A percentile compares a stretch with the other conserved stretches of the same genome.
These are phyloP conservation scores for Spergularia bocconei DNA, from an alignment of 148 eudicot species.

Conservation along the genomic window DNA sequence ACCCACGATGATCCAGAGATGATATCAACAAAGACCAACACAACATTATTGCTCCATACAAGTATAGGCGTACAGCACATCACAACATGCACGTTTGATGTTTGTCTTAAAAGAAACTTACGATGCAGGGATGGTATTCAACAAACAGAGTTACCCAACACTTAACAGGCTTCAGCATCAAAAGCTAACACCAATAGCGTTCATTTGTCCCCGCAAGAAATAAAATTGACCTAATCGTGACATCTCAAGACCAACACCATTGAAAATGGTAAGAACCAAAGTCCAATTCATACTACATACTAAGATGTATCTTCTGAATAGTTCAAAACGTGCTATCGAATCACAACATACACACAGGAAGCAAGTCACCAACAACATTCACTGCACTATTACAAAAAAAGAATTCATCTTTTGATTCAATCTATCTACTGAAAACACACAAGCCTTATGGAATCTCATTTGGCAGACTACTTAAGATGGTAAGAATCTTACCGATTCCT, in stretches of 20 bases:
- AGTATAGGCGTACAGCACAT: no score
- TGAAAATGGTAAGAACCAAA: background rate
- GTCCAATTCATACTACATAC: background rate
- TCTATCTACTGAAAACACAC: background rate
- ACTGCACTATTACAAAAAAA: background rate
- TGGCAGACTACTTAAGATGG: background rate
- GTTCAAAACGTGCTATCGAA: background rate
- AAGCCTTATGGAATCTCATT: background rate
- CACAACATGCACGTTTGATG: no score
- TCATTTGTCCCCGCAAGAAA: background rate
- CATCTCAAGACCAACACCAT: background rate
- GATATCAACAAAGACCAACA: no score
- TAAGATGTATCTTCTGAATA: background rate
- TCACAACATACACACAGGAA: background rate
- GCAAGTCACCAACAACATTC: background rate
- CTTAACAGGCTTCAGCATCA: no score
- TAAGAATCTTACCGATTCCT: conserved; percentile 44
- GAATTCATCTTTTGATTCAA: background rate
- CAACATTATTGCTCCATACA: no score
- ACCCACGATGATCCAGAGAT: no score
- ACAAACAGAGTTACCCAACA: no score
- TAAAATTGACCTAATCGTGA: background rate
- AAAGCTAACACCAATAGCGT: background rate
- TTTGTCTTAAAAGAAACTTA: no score
- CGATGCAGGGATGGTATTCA: no score